Base-by-base conservation (phyloP, 768 basidiomycete genomes). In the Sporobolomyces roseus region DNA sequence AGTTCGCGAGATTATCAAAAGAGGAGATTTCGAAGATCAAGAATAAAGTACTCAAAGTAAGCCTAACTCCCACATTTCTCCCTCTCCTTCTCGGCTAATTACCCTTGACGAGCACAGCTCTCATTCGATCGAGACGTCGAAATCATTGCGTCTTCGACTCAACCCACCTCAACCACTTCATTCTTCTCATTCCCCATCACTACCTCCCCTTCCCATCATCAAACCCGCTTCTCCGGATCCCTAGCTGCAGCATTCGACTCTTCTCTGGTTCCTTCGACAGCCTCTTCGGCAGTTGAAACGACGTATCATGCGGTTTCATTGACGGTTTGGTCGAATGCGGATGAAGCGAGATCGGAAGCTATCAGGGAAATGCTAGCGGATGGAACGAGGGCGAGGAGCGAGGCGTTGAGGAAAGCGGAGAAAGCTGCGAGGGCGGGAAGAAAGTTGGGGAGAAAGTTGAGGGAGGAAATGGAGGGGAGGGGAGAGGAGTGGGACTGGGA, bases 271-370 rank as follows among this genome's bases (percentile, higher is more conserved):
- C 7, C 25, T 10, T 29, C 49, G 8, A 7, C 46, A 27, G n/a
- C 21, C 9, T 25, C 49, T 27, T 25, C 25, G 8, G n/a, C 17
- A 8, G 46, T 25, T 8, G 49, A 50, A 25, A 50, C 25, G 21
- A 86, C 88, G 13, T 94, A 91, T 77, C 86, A 96, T 76, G 92
- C 91, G 53, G 91, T 94, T 43, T 91, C 91, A 74, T 82, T 98
- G 66, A 92, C 91, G 2, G 91, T 96, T 2, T 98, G 92, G 92
- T 91, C 90, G 5, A 92, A 93, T 75, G 92, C 92, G 25, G 93
- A 97, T 76, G 87, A 87, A 0, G 88, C 92, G 74, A 86, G 92
- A 54, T 87, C 88, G 62, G 83, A 82, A 19, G 91, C 91, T 1
- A 93, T 93, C 74, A 86, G 91, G 27, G 84, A 87, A 56, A 89